These are phyloP conservation scores for Hura crepitans DNA, from an alignment of 441 rosid species.

Conservation along the genomic window DNA sequence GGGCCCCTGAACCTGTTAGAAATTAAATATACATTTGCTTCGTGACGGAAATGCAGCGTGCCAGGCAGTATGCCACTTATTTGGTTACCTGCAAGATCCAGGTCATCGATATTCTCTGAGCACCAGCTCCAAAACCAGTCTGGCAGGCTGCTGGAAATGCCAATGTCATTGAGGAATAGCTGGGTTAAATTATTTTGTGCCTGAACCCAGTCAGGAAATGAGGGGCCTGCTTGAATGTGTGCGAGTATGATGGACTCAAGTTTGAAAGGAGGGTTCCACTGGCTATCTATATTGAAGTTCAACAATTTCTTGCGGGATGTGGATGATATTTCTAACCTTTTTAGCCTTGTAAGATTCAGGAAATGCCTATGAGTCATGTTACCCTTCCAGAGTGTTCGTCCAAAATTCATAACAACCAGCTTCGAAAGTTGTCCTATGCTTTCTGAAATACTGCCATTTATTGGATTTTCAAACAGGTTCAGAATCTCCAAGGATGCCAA, in stretches of 20 bases:
- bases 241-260: constrained; percentile 15
- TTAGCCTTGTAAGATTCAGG: constrained; percentile 3
- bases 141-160: constrained; percentile 20
- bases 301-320: constrained; percentile 14
- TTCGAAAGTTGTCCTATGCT: constrained; percentile 35
- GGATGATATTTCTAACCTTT: constrained; percentile 11
- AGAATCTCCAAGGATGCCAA: constrained; percentile 30
- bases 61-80: constrained; percentile 18
- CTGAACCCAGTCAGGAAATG: constrained; percentile 22
- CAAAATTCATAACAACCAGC: constrained; percentile 32
- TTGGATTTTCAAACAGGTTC: constrained; percentile 31
- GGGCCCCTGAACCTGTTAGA: constrained; percentile 17
- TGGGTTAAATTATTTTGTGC: constrained; percentile 12
- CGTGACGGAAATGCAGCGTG: neutral
- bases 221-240: neutral
- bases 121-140: constrained; percentile 21
- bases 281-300: constrained; percentile 7
- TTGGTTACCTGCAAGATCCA: constrained; percentile 22
- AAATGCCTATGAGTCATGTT: constrained; percentile 11
- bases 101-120: constrained; percentile 10
- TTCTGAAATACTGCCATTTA: constrained; percentile 34
- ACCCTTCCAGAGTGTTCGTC: constrained; percentile 17
- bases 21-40: constrained; percentile 15
- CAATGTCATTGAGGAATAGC: constrained; percentile 17
- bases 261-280: constrained; percentile 44